Percentiles rank a stretch among this genome's conserved stretches.
These are phyloP conservation scores for Yarrowia hollandica DNA, from an alignment of 805 yeast genomes.

Conservation along the genomic window DNA sequence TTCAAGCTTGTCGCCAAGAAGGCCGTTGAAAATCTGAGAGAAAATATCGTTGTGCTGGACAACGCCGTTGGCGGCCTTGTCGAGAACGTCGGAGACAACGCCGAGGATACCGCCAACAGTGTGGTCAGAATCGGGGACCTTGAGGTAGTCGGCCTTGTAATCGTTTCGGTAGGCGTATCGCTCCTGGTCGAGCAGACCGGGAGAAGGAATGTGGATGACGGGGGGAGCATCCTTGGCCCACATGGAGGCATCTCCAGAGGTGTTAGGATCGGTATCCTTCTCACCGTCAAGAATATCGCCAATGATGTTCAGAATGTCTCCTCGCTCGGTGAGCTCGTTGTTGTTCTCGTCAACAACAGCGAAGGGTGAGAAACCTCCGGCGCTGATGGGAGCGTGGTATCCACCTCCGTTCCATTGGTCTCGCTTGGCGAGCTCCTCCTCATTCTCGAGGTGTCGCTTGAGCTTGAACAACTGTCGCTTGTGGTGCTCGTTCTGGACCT, in stretches of 20 bases:
- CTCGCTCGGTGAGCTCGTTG: conserved; percentile 24
- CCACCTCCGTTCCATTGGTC: conserved; percentile 1
- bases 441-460: conserved; percentile 22
- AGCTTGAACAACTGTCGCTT: conserved; percentile 26
- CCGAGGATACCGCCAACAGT: conserved; percentile 24
- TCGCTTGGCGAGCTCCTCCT: conserved; percentile 21
- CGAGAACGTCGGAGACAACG: conserved; percentile 14
- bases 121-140: conserved; percentile 24
- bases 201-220: conserved; percentile 8
- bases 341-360: conserved; percentile 23
- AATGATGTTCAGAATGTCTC: conserved; percentile 18
- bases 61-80: conserved; percentile 11
- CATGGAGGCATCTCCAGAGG: background rate
- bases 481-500: conserved; percentile 29
- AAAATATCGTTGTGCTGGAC: conserved; percentile 7
- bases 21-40: conserved; percentile 24
- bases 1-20: background rate
- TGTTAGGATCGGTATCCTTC: conserved; percentile 6
- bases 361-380: conserved; percentile 13
- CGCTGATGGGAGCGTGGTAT: background rate
- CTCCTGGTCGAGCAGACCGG: conserved; percentile 25
- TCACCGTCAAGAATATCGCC: conserved; percentile 19
- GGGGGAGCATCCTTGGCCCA: conserved; percentile 26
- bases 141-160: conserved; percentile 23
- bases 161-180: conserved; percentile 28